Evolutionary conservation across 2,329 filamentous ascomycete species (phyloP).

Genomic region (Penicillium sp.): DNA sequence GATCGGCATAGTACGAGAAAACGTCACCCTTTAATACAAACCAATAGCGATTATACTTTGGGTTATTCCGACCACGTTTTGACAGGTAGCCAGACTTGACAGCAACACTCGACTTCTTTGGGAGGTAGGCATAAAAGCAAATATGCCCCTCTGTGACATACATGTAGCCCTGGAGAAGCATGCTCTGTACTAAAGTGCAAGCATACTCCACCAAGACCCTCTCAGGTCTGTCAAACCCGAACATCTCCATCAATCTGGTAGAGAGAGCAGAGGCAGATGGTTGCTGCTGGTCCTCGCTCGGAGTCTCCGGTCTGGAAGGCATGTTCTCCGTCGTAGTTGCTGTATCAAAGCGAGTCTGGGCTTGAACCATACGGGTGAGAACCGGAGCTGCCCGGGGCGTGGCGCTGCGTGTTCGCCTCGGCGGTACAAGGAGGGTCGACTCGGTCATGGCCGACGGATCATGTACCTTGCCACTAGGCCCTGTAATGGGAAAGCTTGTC

Average conservation of each 20-base stretch:
- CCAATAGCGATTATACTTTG: conserved; percentile 86
- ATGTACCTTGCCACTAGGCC: conserved; percentile 25
- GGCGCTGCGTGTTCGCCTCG: conserved; percentile 29
- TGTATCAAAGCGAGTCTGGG: conserved; percentile 55
- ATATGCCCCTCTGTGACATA: conserved; percentile 91
- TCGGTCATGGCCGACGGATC: conserved; percentile 20
- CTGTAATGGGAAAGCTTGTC: conserved; percentile 59
- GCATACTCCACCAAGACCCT: conserved; percentile 87
- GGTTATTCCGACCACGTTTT: conserved; percentile 83
- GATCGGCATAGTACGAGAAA: conserved; percentile 78
- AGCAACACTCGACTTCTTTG: conserved; percentile 74
- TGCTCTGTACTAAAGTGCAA: conserved; percentile 87
- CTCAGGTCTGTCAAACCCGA: conserved; percentile 74
- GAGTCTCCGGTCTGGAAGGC: conserved; percentile 26
- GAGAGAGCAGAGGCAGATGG: conserved; percentile 56
- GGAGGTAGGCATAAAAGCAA: conserved; percentile 96
- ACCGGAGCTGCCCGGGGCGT: conserved; percentile 59
- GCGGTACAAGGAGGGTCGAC: conserved; percentile 16
- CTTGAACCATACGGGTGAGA: conserved; percentile 72
- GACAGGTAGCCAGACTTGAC: conserved; percentile 82
- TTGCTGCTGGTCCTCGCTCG: conserved; percentile 50
- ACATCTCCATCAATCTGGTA: conserved; percentile 72
- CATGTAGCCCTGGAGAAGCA: conserved; percentile 88
- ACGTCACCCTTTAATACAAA: conserved; percentile 89
- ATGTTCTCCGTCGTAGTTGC: conserved; percentile 17